These are phyloP conservation scores for Aspergillus campestris DNA, from an alignment of 495 filamentous ascomycete species.

Conservation along the genomic window DNA sequence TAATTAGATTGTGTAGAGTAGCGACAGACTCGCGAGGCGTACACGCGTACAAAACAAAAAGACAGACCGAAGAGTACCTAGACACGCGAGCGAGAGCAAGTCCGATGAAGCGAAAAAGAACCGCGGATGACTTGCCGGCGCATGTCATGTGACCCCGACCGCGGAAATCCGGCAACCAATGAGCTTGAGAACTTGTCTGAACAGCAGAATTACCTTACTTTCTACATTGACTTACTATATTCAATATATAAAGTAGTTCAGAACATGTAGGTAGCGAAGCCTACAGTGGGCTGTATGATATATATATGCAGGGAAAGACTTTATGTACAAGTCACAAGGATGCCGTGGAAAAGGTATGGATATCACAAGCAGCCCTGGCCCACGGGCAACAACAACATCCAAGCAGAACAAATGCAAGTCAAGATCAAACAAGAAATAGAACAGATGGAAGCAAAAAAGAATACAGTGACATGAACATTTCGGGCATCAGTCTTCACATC, in stretches of 20 bases:
- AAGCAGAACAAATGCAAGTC: constrained; percentile 10
- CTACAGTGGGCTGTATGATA: constrained; percentile 1
- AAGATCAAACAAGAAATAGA: constrained; percentile 9
- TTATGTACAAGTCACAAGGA: constrained; percentile 17
- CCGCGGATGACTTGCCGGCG: constrained; percentile 11
- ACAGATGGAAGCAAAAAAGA: constrained; percentile 12
- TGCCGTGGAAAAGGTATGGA: constrained; percentile 17
- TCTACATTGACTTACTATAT: neutral
- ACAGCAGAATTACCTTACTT: neutral
- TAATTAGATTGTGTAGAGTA: too few relatives aligned
- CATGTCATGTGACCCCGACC: constrained; percentile 19
- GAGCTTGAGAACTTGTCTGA: neutral
- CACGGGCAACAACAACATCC: neutral
- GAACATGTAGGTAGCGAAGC: neutral
- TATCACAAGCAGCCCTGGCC: constrained; percentile 10
- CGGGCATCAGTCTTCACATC: constrained; percentile 18
- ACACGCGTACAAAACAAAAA: neutral
- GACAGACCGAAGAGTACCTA: neutral
- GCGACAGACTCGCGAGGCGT: neutral
- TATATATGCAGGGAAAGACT: constrained; percentile 13
- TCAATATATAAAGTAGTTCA: neutral
- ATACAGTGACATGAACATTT: constrained; percentile 23
- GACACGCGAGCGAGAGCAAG: neutral
- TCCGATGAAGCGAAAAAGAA: constrained; percentile 14
- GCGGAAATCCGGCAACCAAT: constrained; percentile 3